These are phyloP conservation scores for Polygonum aviculare DNA, from an alignment of 148 eudicot genomes.

Conservation along the genomic window DNA sequence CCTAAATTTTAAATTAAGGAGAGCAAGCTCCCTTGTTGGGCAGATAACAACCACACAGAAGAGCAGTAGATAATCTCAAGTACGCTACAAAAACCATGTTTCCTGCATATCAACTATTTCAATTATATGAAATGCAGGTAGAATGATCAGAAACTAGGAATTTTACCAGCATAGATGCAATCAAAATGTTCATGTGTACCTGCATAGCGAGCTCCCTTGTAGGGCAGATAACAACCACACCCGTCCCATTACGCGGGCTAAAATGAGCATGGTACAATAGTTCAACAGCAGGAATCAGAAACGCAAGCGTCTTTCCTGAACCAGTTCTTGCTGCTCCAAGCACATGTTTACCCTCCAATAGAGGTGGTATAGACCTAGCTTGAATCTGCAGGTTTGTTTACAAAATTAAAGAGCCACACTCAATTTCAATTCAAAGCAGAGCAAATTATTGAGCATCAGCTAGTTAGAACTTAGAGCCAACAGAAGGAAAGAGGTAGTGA, in stretches of 20 bases:
- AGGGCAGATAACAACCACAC: conserved; percentile 81
- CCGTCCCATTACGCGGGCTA: conserved; percentile 77
- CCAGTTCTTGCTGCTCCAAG: conserved; percentile 99
- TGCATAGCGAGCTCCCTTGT: conserved; percentile 98
- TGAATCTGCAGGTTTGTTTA: conserved; percentile 47
- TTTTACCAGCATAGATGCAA: background rate
- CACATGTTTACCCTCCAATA: conserved; percentile 81
- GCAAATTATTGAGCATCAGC: background rate
- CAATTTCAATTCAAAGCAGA: background rate
- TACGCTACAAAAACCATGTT: background rate
- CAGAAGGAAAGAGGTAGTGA: conserved; percentile 1
- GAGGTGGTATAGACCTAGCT: conserved; percentile 82
- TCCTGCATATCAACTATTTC: too few relatives aligned
- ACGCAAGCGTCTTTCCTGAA: conserved; percentile 97
- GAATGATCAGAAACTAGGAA: background rate
- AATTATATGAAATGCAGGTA: background rate
- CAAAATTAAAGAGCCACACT: background rate
- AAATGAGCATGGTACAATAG: conserved; percentile 43
- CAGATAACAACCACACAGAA: background rate
- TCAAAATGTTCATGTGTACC: conserved; percentile 23
- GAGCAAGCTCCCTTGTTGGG: too few relatives aligned
- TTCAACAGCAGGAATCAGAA: conserved; percentile 89
- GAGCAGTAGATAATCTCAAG: background rate
- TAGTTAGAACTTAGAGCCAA: too few relatives aligned
- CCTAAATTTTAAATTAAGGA: too few relatives aligned